Evolutionary conservation across 2,329 filamentous ascomycete genomes (phyloP), one percentile per base, ranked within the genome.

Genomic region (Aspergillus fijiensis): DNA sequence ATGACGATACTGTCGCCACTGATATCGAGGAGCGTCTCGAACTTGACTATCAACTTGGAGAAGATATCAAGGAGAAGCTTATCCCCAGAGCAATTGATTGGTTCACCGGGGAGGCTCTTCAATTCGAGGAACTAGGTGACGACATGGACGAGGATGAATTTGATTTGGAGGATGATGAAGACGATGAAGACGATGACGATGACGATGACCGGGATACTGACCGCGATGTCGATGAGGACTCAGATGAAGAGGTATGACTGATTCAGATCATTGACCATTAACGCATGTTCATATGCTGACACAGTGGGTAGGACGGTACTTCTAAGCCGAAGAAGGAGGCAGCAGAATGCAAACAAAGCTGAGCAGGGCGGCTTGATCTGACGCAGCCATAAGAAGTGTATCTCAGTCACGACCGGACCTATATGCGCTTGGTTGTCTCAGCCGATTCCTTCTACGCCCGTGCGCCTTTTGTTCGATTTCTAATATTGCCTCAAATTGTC

Each of bases 31-130:
- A 96, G 80, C 93, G 95, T 65, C 87, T 99, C 59, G 95, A 99
- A 82, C 88, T 99, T 55, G 95, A 99, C 81, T 99, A 98, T 79
- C 94, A 98, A 81, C 88, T 99, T 49, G 95, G 95, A 67, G 95
- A 99, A 83, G 95, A 99, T 75, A 97, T 99, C 82, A 99, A 99
- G 84, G 95, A 99, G 86, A 99, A 99, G 84, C 86, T 99, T 67
- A 99, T 99, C 69, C 95, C 95, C 66, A 92, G 94, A 69, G 95
- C 96, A 60, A 95, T 99, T 71, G 95, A 99, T 80, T 99, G 95
- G 95, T 99, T 99, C 79, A 99, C 95, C 56, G 95, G 95, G 60
- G 95, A 99, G 81, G 95, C 95, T 68, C 88, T 99, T 65, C 93
- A 95, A 70, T 99, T 92, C 70, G 95, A 99, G 84, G 94, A 97